These are phyloP conservation scores for Coprinopsis marcescibilis DNA, from an alignment of 768 basidiomycete genomes.

Conservation along the genomic window DNA sequence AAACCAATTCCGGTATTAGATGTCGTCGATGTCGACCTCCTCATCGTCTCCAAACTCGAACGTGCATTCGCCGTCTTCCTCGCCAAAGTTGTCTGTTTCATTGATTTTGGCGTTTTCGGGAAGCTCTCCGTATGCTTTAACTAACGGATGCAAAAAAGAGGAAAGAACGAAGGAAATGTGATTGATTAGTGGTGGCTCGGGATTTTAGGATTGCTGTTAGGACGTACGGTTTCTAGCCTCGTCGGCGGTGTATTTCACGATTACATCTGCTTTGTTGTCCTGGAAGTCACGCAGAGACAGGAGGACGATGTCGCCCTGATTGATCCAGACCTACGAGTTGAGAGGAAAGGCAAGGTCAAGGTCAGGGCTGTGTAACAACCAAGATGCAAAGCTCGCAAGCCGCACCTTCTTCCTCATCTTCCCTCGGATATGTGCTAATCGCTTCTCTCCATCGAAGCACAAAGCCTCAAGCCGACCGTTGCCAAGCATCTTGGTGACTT, in stretches of 20 bases:
- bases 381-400: constrained; percentile 6
- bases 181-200: neutral
- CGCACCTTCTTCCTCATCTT: constrained; percentile 99
- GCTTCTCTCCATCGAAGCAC: constrained; percentile 98
- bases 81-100: constrained; percentile 91
- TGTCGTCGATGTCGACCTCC: constrained; percentile 87
- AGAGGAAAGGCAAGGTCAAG: constrained; percentile 3
- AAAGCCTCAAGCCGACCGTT: constrained; percentile 95
- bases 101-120: constrained; percentile 96
- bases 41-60: constrained; percentile 90
- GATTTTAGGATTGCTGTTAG: neutral
- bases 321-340: constrained; percentile 89
- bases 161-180: neutral
- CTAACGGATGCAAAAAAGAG: constrained; percentile 26
- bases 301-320: constrained; percentile 94
- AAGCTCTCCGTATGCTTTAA: constrained; percentile 97
- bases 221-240: constrained; percentile 76
- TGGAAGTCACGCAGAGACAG: constrained; percentile 97
- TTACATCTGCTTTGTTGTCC: constrained; percentile 98
- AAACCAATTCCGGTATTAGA: constrained; percentile 33
- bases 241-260: constrained; percentile 97
- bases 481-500: constrained; percentile 97
- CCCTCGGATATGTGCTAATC: constrained; percentile 95
- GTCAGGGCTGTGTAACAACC: neutral
- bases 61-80: constrained; percentile 83